Evolutionary conservation across 495 filamentous ascomycete genomes (phyloP).

Genomic region (Penicillium fimorum): DNA sequence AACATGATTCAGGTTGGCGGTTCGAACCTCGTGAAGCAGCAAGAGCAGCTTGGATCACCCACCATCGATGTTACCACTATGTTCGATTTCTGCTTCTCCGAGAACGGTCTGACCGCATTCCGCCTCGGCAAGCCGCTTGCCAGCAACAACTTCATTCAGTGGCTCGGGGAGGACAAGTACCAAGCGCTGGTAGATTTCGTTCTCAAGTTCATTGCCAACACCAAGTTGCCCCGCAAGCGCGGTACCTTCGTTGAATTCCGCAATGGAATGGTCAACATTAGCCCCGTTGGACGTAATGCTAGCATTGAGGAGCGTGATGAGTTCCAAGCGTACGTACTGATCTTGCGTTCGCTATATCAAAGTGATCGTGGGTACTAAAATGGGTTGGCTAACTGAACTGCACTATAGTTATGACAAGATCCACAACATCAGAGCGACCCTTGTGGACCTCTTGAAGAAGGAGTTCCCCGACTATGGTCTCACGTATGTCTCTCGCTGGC

Average conservation of each 20-base stretch:
- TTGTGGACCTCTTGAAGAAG: slow-evolving; percentile 73
- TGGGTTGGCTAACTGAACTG: slow-evolving; percentile 17
- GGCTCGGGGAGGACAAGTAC: slow-evolving; percentile 90
- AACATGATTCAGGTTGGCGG: slow-evolving; percentile 58
- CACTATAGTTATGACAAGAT: slow-evolving; percentile 62
- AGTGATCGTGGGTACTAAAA: background rate
- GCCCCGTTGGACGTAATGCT: slow-evolving; percentile 89
- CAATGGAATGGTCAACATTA: slow-evolving; percentile 96
- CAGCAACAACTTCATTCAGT: slow-evolving; percentile 81
- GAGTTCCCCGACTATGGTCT: slow-evolving; percentile 80
- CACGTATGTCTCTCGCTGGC: slow-evolving; percentile 59
- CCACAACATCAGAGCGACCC: slow-evolving; percentile 66
- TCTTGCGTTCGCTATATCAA: background rate
- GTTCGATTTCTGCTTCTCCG: slow-evolving; percentile 95
- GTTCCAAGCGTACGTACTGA: slow-evolving; percentile 55
- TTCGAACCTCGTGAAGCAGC: slow-evolving; percentile 86
- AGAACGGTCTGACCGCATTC: slow-evolving; percentile 93
- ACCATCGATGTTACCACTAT: slow-evolving; percentile 66
- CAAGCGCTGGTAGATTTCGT: slow-evolving; percentile 83
- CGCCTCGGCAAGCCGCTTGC: slow-evolving; percentile 71
- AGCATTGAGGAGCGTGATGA: slow-evolving; percentile 73
- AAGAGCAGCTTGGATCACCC: slow-evolving; percentile 81
- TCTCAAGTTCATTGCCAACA: slow-evolving; percentile 84
- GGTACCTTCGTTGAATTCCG: slow-evolving; percentile 96
- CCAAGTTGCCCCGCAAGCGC: slow-evolving; percentile 81